Percentiles rank a stretch among this genome's conserved stretches.
These are phyloP conservation scores for Chaetomium globosum DNA, from an alignment of 2,329 filamentous ascomycete species.

Conservation along the genomic window DNA sequence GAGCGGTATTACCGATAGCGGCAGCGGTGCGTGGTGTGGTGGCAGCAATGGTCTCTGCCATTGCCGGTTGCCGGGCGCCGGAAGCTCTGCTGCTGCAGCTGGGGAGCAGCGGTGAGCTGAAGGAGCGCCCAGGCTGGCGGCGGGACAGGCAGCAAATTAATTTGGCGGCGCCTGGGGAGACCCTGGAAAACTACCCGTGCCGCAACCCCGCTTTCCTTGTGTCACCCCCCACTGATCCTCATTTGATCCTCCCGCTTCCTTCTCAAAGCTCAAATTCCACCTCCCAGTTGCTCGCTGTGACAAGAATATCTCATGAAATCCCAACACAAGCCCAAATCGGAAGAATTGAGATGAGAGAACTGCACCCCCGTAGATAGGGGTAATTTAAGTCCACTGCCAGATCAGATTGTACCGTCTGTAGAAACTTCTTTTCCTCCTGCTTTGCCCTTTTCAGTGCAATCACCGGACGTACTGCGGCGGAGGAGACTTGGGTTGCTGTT, in stretches of 20 bases:
- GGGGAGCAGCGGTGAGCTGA: neutral
- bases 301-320: neutral
- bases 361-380: neutral
- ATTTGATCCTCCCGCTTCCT: neutral
- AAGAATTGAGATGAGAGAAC: conserved; percentile 1
- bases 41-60: neutral
- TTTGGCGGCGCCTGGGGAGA: neutral
- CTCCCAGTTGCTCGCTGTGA: neutral
- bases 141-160: neutral
- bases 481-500: neutral
- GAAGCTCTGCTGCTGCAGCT: neutral
- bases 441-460: neutral
- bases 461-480: conserved; percentile 7
- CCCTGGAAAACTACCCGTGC: neutral
- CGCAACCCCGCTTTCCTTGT: neutral
- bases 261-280: neutral
- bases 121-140: neutral
- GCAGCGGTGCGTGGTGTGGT: neutral
- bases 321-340: neutral
- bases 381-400: neutral
- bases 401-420: neutral
- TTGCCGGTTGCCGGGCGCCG: neutral
- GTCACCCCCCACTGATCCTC: neutral
- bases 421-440: neutral
- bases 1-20: neutral